Percentiles rank a stretch among this genome's conserved stretches.
phyloP scores from a whole-genome alignment of 495 filamentous ascomycete species.

The Aspergillus taichungensis region DNA sequence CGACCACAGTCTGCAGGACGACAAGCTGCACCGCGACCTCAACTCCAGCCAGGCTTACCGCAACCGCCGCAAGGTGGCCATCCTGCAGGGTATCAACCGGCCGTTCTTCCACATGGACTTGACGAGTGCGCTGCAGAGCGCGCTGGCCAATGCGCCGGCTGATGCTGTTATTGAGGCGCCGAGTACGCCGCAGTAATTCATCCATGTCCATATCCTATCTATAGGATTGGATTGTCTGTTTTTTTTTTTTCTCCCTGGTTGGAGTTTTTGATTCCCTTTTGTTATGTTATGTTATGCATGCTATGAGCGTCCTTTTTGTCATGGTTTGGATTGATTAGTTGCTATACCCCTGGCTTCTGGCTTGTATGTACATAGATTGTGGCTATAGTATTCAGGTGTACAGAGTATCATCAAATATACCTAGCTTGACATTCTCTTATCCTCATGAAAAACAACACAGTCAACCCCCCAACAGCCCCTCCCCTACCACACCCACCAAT shows the following conservation, averaged over 20 bases:
- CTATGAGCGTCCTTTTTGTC: slow-evolving; percentile 1
- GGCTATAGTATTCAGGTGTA: neutral
- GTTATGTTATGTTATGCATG: neutral
- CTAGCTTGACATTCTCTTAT: no score
- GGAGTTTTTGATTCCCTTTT: neutral
- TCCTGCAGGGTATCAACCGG: slow-evolving; percentile 76
- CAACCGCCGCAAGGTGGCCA: slow-evolving; percentile 42
- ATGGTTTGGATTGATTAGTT: neutral
- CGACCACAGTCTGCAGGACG: slow-evolving; percentile 22
- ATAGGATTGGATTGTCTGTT: no score
- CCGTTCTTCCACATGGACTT: slow-evolving; percentile 94
- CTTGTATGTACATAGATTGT: slow-evolving; percentile 6
- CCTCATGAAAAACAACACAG: no score
- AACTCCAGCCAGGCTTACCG: slow-evolving; percentile 38
- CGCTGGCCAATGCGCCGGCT: slow-evolving; percentile 57
- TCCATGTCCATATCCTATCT: no score
- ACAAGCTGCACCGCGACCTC: slow-evolving; percentile 39
- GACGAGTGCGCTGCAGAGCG: slow-evolving; percentile 84
- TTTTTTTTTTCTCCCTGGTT: slow-evolving; percentile 1
- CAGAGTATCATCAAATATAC: no score
- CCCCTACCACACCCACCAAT: neutral
- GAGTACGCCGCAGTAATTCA: neutral
- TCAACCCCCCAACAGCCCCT: neutral
- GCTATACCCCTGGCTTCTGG: neutral
- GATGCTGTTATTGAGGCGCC: slow-evolving; percentile 10